Conservation (phyloP, 2,329 filamentous ascomycete genomes). For the Curvularia sp. region DNA sequence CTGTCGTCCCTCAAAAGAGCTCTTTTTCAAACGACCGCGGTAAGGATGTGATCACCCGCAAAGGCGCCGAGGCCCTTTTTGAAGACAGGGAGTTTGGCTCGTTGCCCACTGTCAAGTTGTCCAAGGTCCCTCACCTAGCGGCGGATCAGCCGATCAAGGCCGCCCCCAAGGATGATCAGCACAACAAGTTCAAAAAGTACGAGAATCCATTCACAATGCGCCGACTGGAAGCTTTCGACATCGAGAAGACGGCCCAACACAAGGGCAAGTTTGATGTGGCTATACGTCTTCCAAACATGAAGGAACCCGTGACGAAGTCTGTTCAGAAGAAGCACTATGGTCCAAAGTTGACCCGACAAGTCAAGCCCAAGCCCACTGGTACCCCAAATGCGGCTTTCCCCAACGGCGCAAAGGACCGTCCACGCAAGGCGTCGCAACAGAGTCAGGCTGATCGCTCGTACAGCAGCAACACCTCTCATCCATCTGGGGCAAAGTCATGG, state of each 20-base stretch:
- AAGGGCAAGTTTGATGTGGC: constrained; percentile 34
- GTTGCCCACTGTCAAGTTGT: constrained; percentile 47
- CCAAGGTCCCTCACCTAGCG: constrained; percentile 44
- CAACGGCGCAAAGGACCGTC: constrained; percentile 33
- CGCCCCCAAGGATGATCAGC: constrained; percentile 33
- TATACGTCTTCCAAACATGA: constrained; percentile 38
- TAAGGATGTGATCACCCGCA: constrained; percentile 50
- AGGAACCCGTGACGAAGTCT: constrained; percentile 36
- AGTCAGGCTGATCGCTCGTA: constrained; percentile 36
- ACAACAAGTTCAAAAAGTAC: constrained; percentile 31
- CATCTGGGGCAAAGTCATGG: constrained; percentile 40
- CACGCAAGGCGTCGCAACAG: constrained; percentile 44
- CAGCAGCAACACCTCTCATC: constrained; percentile 30
- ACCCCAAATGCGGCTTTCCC: constrained; percentile 27
- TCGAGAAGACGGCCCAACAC: constrained; percentile 33
- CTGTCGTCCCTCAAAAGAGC: constrained; percentile 43
- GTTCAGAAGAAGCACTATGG: constrained; percentile 39
- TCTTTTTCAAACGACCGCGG: constrained; percentile 38
- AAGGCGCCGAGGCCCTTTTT: constrained; percentile 52
- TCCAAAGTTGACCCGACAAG: constrained; percentile 22
- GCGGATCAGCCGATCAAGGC: constrained; percentile 40
- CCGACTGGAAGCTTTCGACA: constrained; percentile 36
- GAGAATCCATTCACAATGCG: constrained; percentile 41
- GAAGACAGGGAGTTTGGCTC: constrained; percentile 58
- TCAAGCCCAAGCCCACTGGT: constrained; percentile 39